Conservation (phyloP, 768 basidiomycete genomes). For the Psilocybe sp. region DNA sequence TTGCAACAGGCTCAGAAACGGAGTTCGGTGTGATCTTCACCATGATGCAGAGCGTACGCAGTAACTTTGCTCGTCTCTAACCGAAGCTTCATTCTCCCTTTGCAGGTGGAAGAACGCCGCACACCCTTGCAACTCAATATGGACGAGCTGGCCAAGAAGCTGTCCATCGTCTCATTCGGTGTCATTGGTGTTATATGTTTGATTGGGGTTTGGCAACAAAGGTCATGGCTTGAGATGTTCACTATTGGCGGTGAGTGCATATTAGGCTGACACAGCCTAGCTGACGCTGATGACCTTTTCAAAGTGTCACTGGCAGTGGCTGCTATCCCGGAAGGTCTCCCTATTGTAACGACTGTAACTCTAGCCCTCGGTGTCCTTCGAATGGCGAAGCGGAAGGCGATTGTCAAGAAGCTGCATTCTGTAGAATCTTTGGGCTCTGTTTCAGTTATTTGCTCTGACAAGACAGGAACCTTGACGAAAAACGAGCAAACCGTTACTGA, state of each 20-base stretch:
- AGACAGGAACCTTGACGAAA: constrained; percentile 93
- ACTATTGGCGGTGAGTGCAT: constrained; percentile 85
- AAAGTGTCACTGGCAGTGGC: constrained; percentile 96
- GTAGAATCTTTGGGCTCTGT: constrained; percentile 93
- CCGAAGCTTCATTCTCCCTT: neutral
- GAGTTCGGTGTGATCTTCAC: constrained; percentile 97
- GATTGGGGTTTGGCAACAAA: constrained; percentile 80
- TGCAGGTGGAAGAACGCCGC: constrained; percentile 74
- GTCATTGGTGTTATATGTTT: constrained; percentile 92
- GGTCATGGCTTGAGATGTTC: constrained; percentile 97
- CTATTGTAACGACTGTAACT: constrained; percentile 96
- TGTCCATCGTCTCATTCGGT: constrained; percentile 89
- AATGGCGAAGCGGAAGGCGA: constrained; percentile 93
- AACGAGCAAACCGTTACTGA: constrained; percentile 96
- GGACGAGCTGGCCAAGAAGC: constrained; percentile 93
- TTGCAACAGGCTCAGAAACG: constrained; percentile 81
- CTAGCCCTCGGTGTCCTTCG: constrained; percentile 90
- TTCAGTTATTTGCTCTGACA: constrained; percentile 97
- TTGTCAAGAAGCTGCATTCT: constrained; percentile 95
- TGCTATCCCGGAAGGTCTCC: constrained; percentile 94
- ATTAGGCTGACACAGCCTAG: neutral
- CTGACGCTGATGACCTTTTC: neutral
- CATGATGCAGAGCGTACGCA: constrained; percentile 91
- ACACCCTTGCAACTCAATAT: constrained; percentile 92
- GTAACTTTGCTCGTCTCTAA: constrained; percentile 8